A percentile compares a stretch with the other conserved stretches of the same genome.
Evolutionary conservation across 2,329 filamentous ascomycete species (phyloP).

Genomic region (Xylaria sp.): DNA sequence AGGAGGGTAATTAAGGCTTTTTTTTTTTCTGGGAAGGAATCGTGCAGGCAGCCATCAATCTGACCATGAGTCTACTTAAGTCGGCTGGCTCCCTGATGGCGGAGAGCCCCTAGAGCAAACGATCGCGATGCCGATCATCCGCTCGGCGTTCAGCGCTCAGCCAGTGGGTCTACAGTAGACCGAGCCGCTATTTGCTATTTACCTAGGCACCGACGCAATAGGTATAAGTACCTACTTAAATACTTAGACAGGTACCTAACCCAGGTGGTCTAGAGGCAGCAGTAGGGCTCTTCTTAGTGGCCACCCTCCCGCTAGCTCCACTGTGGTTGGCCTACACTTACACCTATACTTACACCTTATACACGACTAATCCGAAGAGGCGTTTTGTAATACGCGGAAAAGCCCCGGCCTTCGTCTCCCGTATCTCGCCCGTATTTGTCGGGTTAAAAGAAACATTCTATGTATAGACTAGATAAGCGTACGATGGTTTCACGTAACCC

Average conservation of each 20-base stretch:
- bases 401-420: too few relatives aligned
- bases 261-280: too few relatives aligned
- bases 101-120: neutral
- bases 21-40: neutral
- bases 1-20: neutral
- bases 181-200: too few relatives aligned
- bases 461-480: too few relatives aligned
- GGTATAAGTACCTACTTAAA: neutral
- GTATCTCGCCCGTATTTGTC: neutral
- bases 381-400: too few relatives aligned
- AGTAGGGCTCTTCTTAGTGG: neutral
- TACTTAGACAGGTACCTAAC: too few relatives aligned
- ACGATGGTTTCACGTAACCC: neutral
- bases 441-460: too few relatives aligned
- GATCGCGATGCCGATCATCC: constrained; percentile 4
- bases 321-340: neutral
- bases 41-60: constrained; percentile 18
- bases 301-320: neutral
- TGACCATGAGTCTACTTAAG: neutral
- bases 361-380: too few relatives aligned
- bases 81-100: neutral
- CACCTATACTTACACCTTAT: neutral
- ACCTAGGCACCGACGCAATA: too few relatives aligned
- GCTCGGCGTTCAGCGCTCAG: neutral
- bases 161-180: neutral